Evolutionary conservation across 2,329 filamentous ascomycete species (phyloP), one percentile per base, ranked within the genome.

Genomic region (Teratosphaeriaceae sp.): DNA sequence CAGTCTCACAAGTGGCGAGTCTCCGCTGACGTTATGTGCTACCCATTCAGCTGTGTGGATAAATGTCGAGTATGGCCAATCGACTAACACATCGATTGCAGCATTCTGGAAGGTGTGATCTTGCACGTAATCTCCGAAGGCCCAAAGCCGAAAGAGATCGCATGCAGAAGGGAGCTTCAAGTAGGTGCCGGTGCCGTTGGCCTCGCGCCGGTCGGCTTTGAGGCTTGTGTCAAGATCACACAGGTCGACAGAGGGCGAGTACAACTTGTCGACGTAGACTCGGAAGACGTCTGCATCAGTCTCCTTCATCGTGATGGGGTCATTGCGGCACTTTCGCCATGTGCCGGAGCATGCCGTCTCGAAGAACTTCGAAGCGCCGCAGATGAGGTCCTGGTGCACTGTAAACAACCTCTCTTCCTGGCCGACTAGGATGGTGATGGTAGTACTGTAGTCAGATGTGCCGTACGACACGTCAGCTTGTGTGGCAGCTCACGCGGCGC

Each of bases 201-300:
- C n/a, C n/a, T n/a, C n/a, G n/a, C n/a, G n/a, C n/a, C n/a, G n/a
- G n/a, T n/a, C n/a, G n/a, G n/a, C n/a, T n/a, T n/a, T n/a, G n/a
- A n/a, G n/a, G n/a, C n/a, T n/a, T 34, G 30, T 8, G 30, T 18
- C 9, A 34, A 34, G n/a, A n/a, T n/a, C 30, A 16, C n/a, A 19
- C 12, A 39, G 16, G 30, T 44, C 24, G 8, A 20, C n/a, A 9
- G 16, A 9, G 3, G 35, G 15, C 4, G 11, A 27, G 42, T 58
- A 56, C 0, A 56, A 26, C 43, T 49, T 24, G 7, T 34, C 18
- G 6, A 50, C 19, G 27, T 57, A 58, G 6, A 51, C 26, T 3
- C 33, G 16, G 44, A 58, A 57, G 1, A 36, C n/a, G 2, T 13
- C 20, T 0, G 46, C 39, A 2, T 43, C 20, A 24, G 42, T 41